These are phyloP conservation scores for Colletotrichum lini DNA, from an alignment of 2,329 filamentous ascomycete species.

Conservation along the genomic window DNA sequence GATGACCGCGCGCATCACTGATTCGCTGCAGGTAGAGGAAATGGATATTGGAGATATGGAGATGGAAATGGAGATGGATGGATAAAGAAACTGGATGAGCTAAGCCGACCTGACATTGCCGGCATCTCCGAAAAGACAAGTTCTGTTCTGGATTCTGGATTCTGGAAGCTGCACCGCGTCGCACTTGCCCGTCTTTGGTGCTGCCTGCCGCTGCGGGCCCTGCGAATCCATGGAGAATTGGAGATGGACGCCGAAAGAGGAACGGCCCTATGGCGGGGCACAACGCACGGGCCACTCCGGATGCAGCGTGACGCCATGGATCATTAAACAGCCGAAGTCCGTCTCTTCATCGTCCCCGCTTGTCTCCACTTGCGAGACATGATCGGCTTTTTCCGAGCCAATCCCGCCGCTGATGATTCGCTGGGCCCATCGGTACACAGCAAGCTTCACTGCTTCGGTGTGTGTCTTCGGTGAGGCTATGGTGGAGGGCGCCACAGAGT, in stretches of 20 bases:
- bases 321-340: slow-evolving; percentile 29
- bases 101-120: neutral
- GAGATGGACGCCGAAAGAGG: neutral
- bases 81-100: neutral
- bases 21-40: neutral
- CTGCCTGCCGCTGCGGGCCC: slow-evolving; percentile 10
- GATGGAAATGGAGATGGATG: neutral
- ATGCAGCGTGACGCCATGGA: slow-evolving; percentile 19
- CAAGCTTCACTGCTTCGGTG: neutral
- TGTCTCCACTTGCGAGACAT: neutral
- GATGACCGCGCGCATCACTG: neutral
- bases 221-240: neutral
- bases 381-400: slow-evolving; percentile 25
- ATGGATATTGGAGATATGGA: neutral
- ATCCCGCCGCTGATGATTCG: slow-evolving; percentile 21
- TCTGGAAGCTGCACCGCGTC: neutral
- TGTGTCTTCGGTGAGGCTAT: neutral
- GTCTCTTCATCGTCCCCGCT: accelerated
- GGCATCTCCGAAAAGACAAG: slow-evolving; percentile 24
- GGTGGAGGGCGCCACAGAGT: neutral
- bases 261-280: slow-evolving; percentile 25
- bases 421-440: too few species aligned
- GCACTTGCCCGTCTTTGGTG: slow-evolving; percentile 12
- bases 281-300: slow-evolving; percentile 5
- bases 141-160: neutral